Base-by-base conservation (phyloP, 2,329 filamentous ascomycete species). In the Diaporthe humulicola region DNA sequence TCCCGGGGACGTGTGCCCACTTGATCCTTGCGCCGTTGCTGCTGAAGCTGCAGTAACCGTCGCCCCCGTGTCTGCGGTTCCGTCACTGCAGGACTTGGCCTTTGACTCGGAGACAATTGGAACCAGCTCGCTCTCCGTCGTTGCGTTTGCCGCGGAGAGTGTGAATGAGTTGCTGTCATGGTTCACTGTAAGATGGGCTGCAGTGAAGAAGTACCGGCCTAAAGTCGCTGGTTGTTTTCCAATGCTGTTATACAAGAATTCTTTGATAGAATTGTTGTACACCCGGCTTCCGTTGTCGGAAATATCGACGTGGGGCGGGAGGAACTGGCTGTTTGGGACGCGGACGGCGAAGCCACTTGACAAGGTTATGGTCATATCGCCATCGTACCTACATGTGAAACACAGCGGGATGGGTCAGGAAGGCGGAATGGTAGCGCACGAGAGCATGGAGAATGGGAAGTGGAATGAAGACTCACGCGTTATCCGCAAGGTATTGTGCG, bases 101-200 rank as follows among this genome's bases (percentile, higher is more conserved):
- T n/a, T 52, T 52, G 48, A 52, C 8, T 52, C 48, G n/a, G 48
- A 52, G 48, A 52, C 48, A 25, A 52, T 52, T 17, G n/a, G 48
- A 25, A 52, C 48, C 48, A 52, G 48, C 48, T 52, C 48, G 48
- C 48, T 52, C 48, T 52, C 48, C 8, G 48, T 52, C 48, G 48
- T 52, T 52, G 48, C 48, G 7, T 52, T 52, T 25, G 48, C 48
- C 22, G 22, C 48, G 48, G 48, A 52, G 48, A 52, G 48, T 25
- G 48, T 52, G n/a, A 52, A 52, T 52, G 48, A 52, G 48, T 52
- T 52, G 48, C 48, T 52, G n/a, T 52, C 48, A 25, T 52, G 48
- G 48, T 52, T 52, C 22, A 52, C 48, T 10, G 48, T 52, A 25
- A 52, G 48, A 52, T n/a, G 7, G n/a, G 48, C 48, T 3, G 48